These are phyloP conservation scores for Stevia rebaudiana DNA, from an alignment of 140 eudicot species.

Conservation along the genomic window DNA sequence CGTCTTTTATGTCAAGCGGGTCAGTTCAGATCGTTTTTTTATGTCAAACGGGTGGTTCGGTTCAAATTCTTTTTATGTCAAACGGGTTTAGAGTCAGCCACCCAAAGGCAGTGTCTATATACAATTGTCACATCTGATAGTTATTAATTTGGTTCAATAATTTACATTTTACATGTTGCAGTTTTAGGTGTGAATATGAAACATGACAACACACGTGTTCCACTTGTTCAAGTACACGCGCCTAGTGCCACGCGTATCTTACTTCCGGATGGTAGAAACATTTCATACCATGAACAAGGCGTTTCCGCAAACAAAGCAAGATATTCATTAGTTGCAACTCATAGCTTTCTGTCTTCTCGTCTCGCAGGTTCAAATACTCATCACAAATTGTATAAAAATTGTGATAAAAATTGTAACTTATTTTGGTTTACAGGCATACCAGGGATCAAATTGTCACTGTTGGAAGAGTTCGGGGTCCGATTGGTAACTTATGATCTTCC, in stretches of 20 bases:
- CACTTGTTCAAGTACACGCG: conserved; percentile 56
- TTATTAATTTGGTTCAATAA: background rate
- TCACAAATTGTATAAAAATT: background rate
- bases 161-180: conserved; percentile 28
- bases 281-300: conserved; percentile 79
- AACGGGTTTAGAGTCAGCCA: background rate
- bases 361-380: conserved; percentile 50
- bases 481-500: conserved; percentile 84
- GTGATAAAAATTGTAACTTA: background rate
- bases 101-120: background rate
- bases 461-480: conserved; percentile 73
- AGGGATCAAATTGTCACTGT: conserved; percentile 53
- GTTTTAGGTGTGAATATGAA: conserved; percentile 48
- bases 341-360: conserved; percentile 74
- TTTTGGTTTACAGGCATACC: conserved; percentile 54
- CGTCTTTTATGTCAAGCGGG: background rate
- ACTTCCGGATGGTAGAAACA: conserved; percentile 83
- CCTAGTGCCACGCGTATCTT: conserved; percentile 54
- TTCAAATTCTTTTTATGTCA: background rate
- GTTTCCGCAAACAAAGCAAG: conserved; percentile 60
- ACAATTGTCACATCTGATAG: background rate
- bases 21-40: background rate
- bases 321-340: conserved; percentile 53
- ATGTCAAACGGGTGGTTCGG: background rate
- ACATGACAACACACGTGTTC: conserved; percentile 22